These are phyloP conservation scores for Leccinum incarnatum DNA, from an alignment of 768 basidiomycete genomes.

Conservation along the genomic window DNA sequence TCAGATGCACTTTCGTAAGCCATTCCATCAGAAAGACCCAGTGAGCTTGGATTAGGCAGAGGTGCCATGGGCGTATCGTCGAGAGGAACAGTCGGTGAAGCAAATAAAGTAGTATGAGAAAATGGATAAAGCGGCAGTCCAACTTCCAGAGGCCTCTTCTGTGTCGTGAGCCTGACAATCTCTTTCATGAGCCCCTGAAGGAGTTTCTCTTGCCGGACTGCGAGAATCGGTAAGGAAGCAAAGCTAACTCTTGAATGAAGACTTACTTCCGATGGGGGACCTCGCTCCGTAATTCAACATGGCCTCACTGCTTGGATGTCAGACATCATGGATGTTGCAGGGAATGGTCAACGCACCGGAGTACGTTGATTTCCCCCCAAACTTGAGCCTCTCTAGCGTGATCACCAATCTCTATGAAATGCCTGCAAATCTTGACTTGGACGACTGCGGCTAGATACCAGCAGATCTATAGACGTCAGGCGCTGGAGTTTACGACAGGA, in stretches of 20 bases:
- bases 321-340: slow-evolving; percentile 4
- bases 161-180: slow-evolving; percentile 78
- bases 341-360: slow-evolving; percentile 49
- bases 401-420: slow-evolving; percentile 82
- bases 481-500: slow-evolving; percentile 5
- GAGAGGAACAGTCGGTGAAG: slow-evolving; percentile 42
- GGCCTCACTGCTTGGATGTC: slow-evolving; percentile 53
- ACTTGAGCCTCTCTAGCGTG: slow-evolving; percentile 68
- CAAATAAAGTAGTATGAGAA: slow-evolving; percentile 64
- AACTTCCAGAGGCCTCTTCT: slow-evolving; percentile 76
- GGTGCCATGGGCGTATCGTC: slow-evolving; percentile 31
- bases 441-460: slow-evolving; percentile 91
- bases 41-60: slow-evolving; percentile 24
- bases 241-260: neutral
- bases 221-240: slow-evolving; percentile 7
- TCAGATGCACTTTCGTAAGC: slow-evolving; percentile 5
- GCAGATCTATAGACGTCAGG: slow-evolving; percentile 57
- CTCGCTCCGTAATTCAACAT: slow-evolving; percentile 79
- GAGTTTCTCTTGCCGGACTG: slow-evolving; percentile 80
- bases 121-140: slow-evolving; percentile 81
- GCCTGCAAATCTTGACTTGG: slow-evolving; percentile 82
- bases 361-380: slow-evolving; percentile 85
- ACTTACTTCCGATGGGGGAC: slow-evolving; percentile 81
- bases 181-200: slow-evolving; percentile 83
- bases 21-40: slow-evolving; percentile 6